Evolutionary conservation across 2,329 filamentous ascomycete genomes (phyloP), one percentile per base, ranked within the genome.

Genomic region (Ophiostoma australiae): DNA sequence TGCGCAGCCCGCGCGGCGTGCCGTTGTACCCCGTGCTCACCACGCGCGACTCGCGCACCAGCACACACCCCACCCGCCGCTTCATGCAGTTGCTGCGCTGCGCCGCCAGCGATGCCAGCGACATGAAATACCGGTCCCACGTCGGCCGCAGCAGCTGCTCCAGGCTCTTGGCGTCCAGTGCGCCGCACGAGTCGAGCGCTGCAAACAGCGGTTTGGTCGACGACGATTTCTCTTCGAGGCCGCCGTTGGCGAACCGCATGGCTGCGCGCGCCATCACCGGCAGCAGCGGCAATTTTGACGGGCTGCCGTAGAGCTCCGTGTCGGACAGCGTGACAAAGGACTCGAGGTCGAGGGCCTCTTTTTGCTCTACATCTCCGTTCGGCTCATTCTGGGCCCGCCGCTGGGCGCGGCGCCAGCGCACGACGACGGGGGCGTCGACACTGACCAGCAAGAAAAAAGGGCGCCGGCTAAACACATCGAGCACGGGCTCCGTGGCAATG

Each of bases 101-200:
- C 0, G 94, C 92, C 8, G 95, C 95, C 67, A 99, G 87, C 44
- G 91, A 93, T 5, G 95, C 94, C n/a, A 99, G 84, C 58, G 92
- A 89, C 95, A 99, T 99, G 78, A 99, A 99, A 82, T 99, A 99
- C 76, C 91, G 90, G 80, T 99, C 95, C 95, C 95, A 99, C 68
- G 88, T 90, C 0, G 95, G 95, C 1, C 95, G 89, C 48, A 99
- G 84, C 1, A 95, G 90, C 76, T 91, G 71, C 70, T 73, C 71
- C 33, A 68, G 63, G 72, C 72, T 87, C 44, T 90, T 86, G 77
- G 95, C 89, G 1, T 90, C 85, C 35, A 99, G 86, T 2, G 66
- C 66, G 78, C 97, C 87, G 8, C 97, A 85, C 67, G 87, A 86
- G 68, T 86, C 84, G 1, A 99, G 86, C 10, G 91, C 90, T 3